Evolutionary conservation across 176 grass and related monocot species (phyloP).

Genomic region (Musa beccarii): DNA sequence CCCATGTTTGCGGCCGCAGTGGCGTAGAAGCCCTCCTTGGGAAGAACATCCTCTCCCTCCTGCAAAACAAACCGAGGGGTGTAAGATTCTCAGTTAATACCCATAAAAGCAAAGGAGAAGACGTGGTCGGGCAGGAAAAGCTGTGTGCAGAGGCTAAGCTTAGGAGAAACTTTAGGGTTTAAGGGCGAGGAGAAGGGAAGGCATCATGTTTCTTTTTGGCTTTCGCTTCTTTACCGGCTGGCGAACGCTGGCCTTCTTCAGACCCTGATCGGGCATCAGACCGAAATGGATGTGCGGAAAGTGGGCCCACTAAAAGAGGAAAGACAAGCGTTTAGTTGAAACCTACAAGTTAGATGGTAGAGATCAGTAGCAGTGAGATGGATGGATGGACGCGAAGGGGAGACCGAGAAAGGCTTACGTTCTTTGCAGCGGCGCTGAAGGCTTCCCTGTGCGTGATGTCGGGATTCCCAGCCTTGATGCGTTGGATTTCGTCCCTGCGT

Average conservation of each 20-base stretch:
- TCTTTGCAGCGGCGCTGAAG: constrained; percentile 99
- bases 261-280: constrained; percentile 75
- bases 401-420: constrained; percentile 47
- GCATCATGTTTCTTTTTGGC: too few relatives aligned
- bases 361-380: too few relatives aligned
- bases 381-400: too few relatives aligned
- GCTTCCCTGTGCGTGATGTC: constrained; percentile 99
- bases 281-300: constrained; percentile 99
- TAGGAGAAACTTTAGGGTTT: too few relatives aligned
- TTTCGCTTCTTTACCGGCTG: constrained; percentile 39
- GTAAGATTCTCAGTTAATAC: constrained; percentile 9
- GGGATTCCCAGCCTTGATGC: constrained; percentile 99
- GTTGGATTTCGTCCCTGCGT: constrained; percentile 99
- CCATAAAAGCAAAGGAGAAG: neutral
- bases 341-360: too few relatives aligned
- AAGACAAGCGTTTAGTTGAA: neutral
- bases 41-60: constrained; percentile 53
- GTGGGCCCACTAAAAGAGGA: constrained; percentile 76
- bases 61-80: constrained; percentile 20
- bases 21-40: constrained; percentile 81
- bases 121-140: too few relatives aligned
- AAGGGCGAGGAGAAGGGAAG: too few relatives aligned
- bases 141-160: too few relatives aligned
- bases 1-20: constrained; percentile 78
- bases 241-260: constrained; percentile 62